Percentiles rank a stretch among this genome's conserved stretches.
Evolutionary conservation across 2,329 filamentous ascomycete genomes (phyloP).

Genomic region (Exserohilum turcica): DNA sequence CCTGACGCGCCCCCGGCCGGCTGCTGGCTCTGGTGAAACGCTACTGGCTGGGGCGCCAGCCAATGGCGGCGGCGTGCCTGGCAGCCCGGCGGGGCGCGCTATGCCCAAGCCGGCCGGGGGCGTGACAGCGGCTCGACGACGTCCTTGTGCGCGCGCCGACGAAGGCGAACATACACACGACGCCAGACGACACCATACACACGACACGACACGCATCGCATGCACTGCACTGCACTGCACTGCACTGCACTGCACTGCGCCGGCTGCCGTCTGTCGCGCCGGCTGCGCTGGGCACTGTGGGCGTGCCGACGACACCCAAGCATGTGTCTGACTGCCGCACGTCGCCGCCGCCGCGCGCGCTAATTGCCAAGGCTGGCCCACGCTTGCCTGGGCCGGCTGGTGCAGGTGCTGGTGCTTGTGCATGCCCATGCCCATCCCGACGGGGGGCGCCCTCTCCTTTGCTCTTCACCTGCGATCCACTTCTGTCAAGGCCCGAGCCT

Average conservation of each 20-base stretch:
- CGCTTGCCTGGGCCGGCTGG: conserved; percentile 10
- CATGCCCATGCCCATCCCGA: conserved; percentile 14
- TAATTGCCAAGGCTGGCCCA: conserved; percentile 15
- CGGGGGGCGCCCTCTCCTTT: conserved; percentile 17
- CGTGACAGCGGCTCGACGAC: background rate
- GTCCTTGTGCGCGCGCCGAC: background rate
- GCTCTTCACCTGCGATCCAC: conserved; percentile 16
- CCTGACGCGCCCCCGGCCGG: conserved; percentile 6
- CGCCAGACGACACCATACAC: too few species aligned
- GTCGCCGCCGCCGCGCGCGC: conserved; percentile 7
- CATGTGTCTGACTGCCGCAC: conserved; percentile 4
- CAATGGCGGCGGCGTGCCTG: conserved; percentile 12
- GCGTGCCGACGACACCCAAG: background rate
- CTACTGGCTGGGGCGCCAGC: background rate
- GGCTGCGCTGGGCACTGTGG: background rate
- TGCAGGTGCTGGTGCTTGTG: too few species aligned
- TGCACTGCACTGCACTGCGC: too few species aligned
- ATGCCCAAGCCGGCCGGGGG: background rate
- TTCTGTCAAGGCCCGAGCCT: conserved; percentile 20
- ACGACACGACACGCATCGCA: too few species aligned
- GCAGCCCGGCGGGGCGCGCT: conserved; percentile 5
- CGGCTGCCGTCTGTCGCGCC: too few species aligned
- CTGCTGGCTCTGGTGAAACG: conserved; percentile 13
- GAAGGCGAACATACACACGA: too few species aligned
- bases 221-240: too few species aligned